phyloP scores from a whole-genome alignment of 2,329 filamentous ascomycete genomes.

The Sporothrix schenckii region DNA sequence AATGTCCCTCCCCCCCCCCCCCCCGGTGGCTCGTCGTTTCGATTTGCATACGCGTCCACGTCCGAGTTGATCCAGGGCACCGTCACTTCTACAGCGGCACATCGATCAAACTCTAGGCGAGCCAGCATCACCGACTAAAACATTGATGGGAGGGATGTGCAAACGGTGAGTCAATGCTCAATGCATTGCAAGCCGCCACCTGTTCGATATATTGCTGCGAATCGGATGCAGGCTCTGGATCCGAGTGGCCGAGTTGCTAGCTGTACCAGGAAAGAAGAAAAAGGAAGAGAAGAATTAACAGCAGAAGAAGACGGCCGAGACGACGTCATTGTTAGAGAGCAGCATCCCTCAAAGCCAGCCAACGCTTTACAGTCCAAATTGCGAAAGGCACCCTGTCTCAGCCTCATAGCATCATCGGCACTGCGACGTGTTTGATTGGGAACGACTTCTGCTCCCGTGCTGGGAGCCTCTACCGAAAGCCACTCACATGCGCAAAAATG shows the following conservation, averaged over 20 bases:
- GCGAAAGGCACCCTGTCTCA: conserved; percentile 16
- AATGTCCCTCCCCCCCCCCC: neutral
- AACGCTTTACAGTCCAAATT: conserved; percentile 5
- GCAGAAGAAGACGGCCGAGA: neutral
- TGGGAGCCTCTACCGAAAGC: conserved; percentile 1
- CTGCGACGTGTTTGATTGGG: neutral
- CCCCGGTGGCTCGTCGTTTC: neutral
- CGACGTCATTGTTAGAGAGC: conserved; percentile 2
- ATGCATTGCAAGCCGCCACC: conserved; percentile 4
- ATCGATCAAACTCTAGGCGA: conserved; percentile 13
- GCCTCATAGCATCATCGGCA: conserved; percentile 20
- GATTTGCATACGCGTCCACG: conserved; percentile 20
- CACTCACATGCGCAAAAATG: neutral
- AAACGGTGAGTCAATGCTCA: conserved; percentile 18
- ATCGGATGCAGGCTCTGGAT: neutral
- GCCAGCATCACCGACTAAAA: neutral
- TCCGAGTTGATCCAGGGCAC: neutral
- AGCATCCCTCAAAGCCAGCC: neutral
- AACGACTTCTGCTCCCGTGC: neutral
- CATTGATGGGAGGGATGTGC: conserved; percentile 6
- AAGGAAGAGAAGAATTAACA: neutral
- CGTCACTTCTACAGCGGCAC: conserved; percentile 5
- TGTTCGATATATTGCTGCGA: neutral
- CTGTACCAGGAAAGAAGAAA: conserved; percentile 4
- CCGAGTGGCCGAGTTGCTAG: neutral